A percentile compares a stretch with the other conserved stretches of the same genome.
Conservation (phyloP, 495 filamentous ascomycete genomes). For the Daldinia childiae region DNA sequence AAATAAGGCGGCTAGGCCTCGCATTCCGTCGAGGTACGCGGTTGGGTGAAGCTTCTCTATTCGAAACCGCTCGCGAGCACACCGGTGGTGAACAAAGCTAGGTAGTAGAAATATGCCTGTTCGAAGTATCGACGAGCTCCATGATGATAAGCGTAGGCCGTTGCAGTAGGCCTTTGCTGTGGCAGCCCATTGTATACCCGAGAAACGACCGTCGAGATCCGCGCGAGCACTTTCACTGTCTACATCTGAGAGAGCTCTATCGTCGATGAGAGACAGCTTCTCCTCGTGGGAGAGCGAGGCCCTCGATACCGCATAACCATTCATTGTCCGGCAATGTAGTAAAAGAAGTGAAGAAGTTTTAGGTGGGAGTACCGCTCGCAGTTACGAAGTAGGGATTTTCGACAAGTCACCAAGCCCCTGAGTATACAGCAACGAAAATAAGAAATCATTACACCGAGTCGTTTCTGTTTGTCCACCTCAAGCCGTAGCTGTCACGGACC, state of each 20-base stretch:
- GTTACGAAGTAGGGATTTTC: slow-evolving; percentile 29
- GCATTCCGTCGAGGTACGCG: slow-evolving; percentile 66
- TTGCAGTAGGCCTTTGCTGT: slow-evolving; percentile 37
- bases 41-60: slow-evolving; percentile 52
- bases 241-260: slow-evolving; percentile 44
- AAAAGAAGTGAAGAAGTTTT: slow-evolving; percentile 33
- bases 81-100: slow-evolving; percentile 49
- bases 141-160: slow-evolving; percentile 40
- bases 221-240: slow-evolving; percentile 44
- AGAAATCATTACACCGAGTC: slow-evolving; percentile 21
- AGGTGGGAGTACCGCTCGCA: slow-evolving; percentile 14
- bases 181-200: slow-evolving; percentile 32
- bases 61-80: slow-evolving; percentile 36
- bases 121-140: slow-evolving; percentile 41
- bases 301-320: slow-evolving; percentile 39
- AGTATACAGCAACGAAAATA: slow-evolving; percentile 15
- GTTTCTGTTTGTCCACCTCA: slow-evolving; percentile 25
- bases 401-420: slow-evolving; percentile 22
- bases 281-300: slow-evolving; percentile 47
- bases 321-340: slow-evolving; percentile 46
- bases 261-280: slow-evolving; percentile 45
- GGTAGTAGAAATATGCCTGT: slow-evolving; percentile 50
- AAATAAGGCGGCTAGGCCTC: slow-evolving; percentile 66
- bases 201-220: slow-evolving; percentile 43
- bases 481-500: slow-evolving; percentile 33